Evolutionary conservation across 257 asterid genomes (phyloP), one percentile per base, ranked within the genome.

Genomic region (Solanum paucissectum): DNA sequence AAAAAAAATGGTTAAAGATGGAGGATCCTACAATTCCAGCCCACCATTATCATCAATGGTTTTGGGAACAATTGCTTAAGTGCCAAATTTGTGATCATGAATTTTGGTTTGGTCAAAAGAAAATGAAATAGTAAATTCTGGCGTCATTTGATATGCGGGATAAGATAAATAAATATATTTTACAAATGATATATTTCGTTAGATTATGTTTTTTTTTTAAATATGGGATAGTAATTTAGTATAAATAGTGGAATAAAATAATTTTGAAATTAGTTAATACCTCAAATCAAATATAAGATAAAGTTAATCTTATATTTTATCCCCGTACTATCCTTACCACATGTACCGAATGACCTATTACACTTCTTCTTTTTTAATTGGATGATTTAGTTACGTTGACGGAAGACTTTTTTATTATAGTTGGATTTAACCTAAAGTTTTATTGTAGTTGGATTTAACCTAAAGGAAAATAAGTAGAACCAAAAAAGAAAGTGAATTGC

Each of bases 131-230:
- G 4, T 75, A 21, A 37, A 12, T 20, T 2, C 23, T 23, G 0
- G 0, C 4, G 4, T 4, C 0, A 6, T 62, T 62, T 62, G 32
- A 9, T n/a, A 2, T n/a, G 7, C 3, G 3, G 3, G 1, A 62
- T 10, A 62, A 10, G 71, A 62, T 9, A 62, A n/a, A 23, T 2
- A 2, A 60, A 4, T 0, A 60, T 60, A 60, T 60, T 4, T 21
- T 9, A 60, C 0, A 4, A 21, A 60, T 60, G 5, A 60, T 8
- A 60, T 21, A 60, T 60, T 8, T 9, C 0, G 2, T 8, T 6
- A 23, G 12, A 60, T 9, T 8, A 55, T 55, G 3, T 55, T 18
- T 1, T 58, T 3, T 49, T 14, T 52, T 52, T 3, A 6, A 46
- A 58, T 58, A 20, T 21, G 68, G 0, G 0, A 20, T 58, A 20